Evolutionary conservation across 257 asterid genomes (phyloP), one percentile per base, ranked within the genome.

Genomic region (Nicotiana tomentosiformis): DNA sequence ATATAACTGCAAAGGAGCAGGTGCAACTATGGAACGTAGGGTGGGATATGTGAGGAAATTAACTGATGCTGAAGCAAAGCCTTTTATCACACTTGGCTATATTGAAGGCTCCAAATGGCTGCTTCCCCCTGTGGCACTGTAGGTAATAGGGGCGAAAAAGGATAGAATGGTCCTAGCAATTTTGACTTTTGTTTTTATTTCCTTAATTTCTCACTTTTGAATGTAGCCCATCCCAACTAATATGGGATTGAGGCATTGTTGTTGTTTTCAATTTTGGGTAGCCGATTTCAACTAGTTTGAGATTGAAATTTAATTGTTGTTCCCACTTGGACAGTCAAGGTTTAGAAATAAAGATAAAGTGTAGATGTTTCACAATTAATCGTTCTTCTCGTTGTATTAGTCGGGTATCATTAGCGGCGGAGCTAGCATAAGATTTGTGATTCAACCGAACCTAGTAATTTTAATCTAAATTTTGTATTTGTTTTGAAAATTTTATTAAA

Each of bases 81-180:
- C 87, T 46, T 92, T 81, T 84, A 32, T 90, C 69, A 83, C 77
- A 53, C 93, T 96, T 53, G 88, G 16, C 4, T 92, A n/a, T 55
- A 86, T 96, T 14, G 90, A 86, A 77, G 99, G 84, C 4, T 85
- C 93, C 26, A 82, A 83, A 35, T 96, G 99, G 99, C 83, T 96
- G 37, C 91, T 89, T 51, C 97, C 98, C 60, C 93, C 95, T 1
- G 15, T 83, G 3, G 20, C 82, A 37, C 11, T 85, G 15, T 87
- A 66, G 16, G 49, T 53, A 14, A 4, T 53, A 53, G 51, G 2
- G 51, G 9, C 26, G 2, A n/a, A 69, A 5, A 69, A 69, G 32
- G 5, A 5, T n/a, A n/a, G 7, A 69, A 39, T 39, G 2, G 17
- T 37, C 17, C 30, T 68, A 35, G 51, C 51, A 43, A n/a, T 43